Percentiles rank a stretch among this genome's conserved stretches.
Evolutionary conservation across 2,329 filamentous ascomycete genomes (phyloP).

Genomic region (Hortaea werneckii): DNA sequence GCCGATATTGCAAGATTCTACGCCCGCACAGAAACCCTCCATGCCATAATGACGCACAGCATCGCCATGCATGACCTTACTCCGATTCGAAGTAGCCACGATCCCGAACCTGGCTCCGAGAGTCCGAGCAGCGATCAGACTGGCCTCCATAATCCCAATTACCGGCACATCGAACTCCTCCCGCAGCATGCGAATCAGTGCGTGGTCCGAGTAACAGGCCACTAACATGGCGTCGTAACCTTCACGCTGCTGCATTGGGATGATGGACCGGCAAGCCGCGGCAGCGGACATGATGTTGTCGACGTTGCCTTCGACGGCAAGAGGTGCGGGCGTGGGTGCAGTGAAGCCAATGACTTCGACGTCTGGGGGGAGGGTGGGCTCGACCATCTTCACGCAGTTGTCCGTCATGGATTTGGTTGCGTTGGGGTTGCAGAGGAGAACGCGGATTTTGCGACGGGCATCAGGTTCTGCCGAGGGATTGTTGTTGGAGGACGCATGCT

Average conservation of each 20-base stretch:
- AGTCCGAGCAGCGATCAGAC: slow-evolving; percentile 40
- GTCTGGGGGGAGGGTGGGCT: slow-evolving; percentile 35
- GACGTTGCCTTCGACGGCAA: slow-evolving; percentile 41
- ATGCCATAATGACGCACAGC: slow-evolving; percentile 34
- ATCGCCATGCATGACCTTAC: slow-evolving; percentile 32
- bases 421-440: slow-evolving; percentile 42
- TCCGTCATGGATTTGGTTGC: slow-evolving; percentile 38
- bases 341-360: slow-evolving; percentile 43
- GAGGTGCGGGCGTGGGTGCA: slow-evolving; percentile 37
- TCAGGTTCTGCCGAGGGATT: background rate
- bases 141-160: slow-evolving; percentile 44
- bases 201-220: slow-evolving; percentile 41
- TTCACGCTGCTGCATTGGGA: slow-evolving; percentile 30
- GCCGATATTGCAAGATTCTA: slow-evolving; percentile 32
- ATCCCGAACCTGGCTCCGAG: slow-evolving; percentile 39
- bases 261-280: slow-evolving; percentile 36
- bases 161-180: slow-evolving; percentile 37
- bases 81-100: slow-evolving; percentile 32
- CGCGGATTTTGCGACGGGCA: slow-evolving; percentile 21
- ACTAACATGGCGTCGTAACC: slow-evolving; percentile 39
- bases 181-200: slow-evolving; percentile 36
- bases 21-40: slow-evolving; percentile 32
- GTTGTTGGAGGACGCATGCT: background rate
- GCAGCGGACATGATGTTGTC: slow-evolving; percentile 43
- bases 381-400: slow-evolving; percentile 36